phyloP scores from a whole-genome alignment of 192 early-diverging fungal genomes.

The Entomortierella lignicola region DNA sequence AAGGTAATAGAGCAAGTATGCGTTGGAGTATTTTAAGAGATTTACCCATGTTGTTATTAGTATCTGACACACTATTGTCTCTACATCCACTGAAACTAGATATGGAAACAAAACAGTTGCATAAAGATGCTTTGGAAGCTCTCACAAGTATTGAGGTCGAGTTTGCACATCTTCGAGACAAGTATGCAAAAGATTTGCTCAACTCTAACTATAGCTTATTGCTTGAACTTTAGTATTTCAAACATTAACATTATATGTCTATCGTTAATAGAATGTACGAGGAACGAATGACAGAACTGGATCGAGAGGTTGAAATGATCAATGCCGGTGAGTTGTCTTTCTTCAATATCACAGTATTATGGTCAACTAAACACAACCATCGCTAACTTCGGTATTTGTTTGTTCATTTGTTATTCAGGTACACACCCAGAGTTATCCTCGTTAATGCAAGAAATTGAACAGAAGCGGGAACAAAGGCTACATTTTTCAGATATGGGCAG shows the following conservation, averaged over 20 bases:
- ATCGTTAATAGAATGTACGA: constrained; percentile 61
- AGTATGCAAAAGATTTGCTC: constrained; percentile 56
- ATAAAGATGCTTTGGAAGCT: constrained; percentile 63
- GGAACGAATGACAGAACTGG: constrained; percentile 64
- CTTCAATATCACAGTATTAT: too few relatives aligned
- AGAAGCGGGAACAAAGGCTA: constrained; percentile 60
- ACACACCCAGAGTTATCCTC: constrained; percentile 65
- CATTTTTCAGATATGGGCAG: constrained; percentile 58
- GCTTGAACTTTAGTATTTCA: too few relatives aligned
- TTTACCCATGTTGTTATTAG: too few relatives aligned
- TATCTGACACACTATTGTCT: too few relatives aligned
- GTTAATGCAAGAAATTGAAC: constrained; percentile 64
- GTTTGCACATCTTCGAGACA: constrained; percentile 66
- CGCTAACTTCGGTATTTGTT: too few relatives aligned
- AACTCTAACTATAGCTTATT: too few relatives aligned
- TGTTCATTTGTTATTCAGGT: constrained; percentile 20
- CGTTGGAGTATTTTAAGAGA: too few relatives aligned
- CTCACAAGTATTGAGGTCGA: constrained; percentile 67
- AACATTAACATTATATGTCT: background rate
- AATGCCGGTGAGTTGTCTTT: constrained; percentile 58
- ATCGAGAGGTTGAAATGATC: constrained; percentile 64
- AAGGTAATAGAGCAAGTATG: too few relatives aligned
- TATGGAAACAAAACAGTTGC: constrained; percentile 56
- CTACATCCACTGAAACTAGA: constrained; percentile 25
- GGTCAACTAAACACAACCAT: background rate